phyloP scores from a whole-genome alignment of 140 eudicot genomes.

The Erigeron philadelphicus region DNA sequence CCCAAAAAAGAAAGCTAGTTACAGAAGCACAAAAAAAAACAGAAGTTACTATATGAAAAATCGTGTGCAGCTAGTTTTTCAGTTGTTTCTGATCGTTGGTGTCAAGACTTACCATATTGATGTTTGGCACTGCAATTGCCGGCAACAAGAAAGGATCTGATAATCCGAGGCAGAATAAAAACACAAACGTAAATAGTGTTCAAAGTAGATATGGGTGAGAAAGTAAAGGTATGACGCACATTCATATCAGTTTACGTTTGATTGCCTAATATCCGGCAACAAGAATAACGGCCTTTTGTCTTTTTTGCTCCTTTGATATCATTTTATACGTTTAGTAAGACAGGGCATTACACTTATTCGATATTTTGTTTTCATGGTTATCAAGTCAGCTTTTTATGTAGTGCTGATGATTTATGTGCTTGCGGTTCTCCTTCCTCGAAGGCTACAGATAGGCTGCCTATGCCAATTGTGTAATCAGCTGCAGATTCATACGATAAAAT shows the following conservation, averaged over 20 bases:
- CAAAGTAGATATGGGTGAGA: too few species aligned
- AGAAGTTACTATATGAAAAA: constrained; percentile 52
- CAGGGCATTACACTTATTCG: constrained; percentile 16
- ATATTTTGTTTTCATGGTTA: constrained; percentile 3
- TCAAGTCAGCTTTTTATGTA: background rate
- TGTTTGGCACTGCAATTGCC: constrained; percentile 25
- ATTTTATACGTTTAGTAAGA: too few species aligned
- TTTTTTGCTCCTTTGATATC: too few species aligned
- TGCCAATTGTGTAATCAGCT: background rate
- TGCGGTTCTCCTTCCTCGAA: constrained; percentile 70
- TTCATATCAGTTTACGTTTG: background rate
- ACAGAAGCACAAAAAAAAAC: constrained; percentile 46
- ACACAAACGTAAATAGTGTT: constrained; percentile 29
- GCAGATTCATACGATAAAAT: background rate
- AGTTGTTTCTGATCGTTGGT: background rate
- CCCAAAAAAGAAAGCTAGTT: constrained; percentile 52
- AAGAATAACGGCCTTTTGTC: too few species aligned
- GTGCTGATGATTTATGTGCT: constrained; percentile 11
- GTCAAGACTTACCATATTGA: constrained; percentile 22
- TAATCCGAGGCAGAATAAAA: constrained; percentile 23
- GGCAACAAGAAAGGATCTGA: constrained; percentile 37
- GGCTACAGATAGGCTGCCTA: constrained; percentile 33
- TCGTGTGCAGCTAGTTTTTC: constrained; percentile 16
- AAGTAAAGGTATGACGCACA: too few species aligned
- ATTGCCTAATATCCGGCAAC: background rate